Base-by-base conservation (phyloP, 2,329 filamentous ascomycete genomes). In the Cladobotryum protrusum region DNA sequence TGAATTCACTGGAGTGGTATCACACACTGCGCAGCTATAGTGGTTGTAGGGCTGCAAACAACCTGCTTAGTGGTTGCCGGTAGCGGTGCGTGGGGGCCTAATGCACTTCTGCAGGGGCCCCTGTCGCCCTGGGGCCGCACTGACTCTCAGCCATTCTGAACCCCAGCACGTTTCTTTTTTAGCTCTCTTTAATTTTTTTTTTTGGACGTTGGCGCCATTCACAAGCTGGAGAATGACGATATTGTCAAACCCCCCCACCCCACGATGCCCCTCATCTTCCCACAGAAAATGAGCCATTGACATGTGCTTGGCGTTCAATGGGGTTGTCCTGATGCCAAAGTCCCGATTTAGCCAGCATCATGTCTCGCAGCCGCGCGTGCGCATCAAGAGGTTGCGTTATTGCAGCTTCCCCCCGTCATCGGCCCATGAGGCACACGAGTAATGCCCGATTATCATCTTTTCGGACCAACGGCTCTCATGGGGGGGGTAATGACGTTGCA, bases 181-280 rank as follows among this genome's bases (percentile, higher is more conserved):
- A 29, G 24, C 24, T 29, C 24, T 29, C 24, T 29, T 29, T 29
- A 29, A 24, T 24, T 24, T 29, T 43, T 24, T 29, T 43, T 47
- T 48, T 51, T 34, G 37, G 45, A 45, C 49, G 49, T 44, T 44
- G 36, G 49, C 43, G 40, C 39, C 43, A 40, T 39, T 35, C 47
- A 50, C 39, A 47, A 46, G 43, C 49, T 45, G 49, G 47, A 40
- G 39, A 37, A 53, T 53, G 51, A 53, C 51, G 51, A 45, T 50
- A 33, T 41, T n/a, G 43, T 50, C 48, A 45, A 37, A 32, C 43
- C 49, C 48, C 48, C 51, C 24, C 24, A 29, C 24, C 50, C 46
- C 50, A 49, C 46, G 50, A 49, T 52, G 47, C 49, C 49, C 49
- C 49, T 52, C 49, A 49, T 42, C 45, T 29, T 29, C 43, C 50